Evolutionary conservation across 192 early-diverging fungal species (phyloP).

Genomic region (Entomortierella parvispora): DNA sequence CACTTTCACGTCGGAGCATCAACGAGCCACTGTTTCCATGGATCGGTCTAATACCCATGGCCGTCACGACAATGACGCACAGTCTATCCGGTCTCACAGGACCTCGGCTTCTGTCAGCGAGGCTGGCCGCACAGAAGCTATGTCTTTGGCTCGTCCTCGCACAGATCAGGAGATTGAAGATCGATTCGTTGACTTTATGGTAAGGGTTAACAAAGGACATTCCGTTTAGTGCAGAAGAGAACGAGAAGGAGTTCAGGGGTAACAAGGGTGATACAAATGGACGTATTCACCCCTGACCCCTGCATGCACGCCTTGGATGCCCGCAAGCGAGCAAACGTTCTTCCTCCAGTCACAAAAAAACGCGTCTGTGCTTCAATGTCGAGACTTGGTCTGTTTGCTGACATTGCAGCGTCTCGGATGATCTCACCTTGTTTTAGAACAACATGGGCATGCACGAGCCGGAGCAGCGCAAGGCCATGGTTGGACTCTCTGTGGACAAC

Average conservation of each 20-base stretch:
- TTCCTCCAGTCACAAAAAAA: not conserved
- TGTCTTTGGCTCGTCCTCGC: constrained; percentile 36
- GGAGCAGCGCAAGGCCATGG: constrained; percentile 58
- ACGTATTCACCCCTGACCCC: too few relatives aligned
- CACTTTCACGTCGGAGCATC: constrained; percentile 11
- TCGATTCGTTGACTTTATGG: constrained; percentile 67
- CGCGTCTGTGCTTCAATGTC: not conserved
- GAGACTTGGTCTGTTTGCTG: not conserved
- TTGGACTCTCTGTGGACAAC: constrained; percentile 59
- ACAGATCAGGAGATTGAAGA: constrained; percentile 63
- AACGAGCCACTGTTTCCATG: constrained; percentile 24
- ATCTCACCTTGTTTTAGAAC: constrained; percentile 41
- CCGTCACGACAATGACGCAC: constrained; percentile 20
- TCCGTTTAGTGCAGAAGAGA: not conserved
- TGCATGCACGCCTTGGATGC: not conserved
- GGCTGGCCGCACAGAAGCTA: constrained; percentile 34
- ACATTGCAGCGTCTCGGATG: not conserved
- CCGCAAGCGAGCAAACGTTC: too few relatives aligned
- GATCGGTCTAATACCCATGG: constrained; percentile 24
- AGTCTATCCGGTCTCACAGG: constrained; percentile 29
- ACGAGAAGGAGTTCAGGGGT: not conserved
- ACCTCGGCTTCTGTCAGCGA: constrained; percentile 40
- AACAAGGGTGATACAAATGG: too few relatives aligned
- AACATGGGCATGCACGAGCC: constrained; percentile 62
- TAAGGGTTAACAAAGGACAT: constrained; percentile 11